Base-by-base conservation (phyloP, 352 stramenopile species). In the Pythium guiyangense region DNA sequence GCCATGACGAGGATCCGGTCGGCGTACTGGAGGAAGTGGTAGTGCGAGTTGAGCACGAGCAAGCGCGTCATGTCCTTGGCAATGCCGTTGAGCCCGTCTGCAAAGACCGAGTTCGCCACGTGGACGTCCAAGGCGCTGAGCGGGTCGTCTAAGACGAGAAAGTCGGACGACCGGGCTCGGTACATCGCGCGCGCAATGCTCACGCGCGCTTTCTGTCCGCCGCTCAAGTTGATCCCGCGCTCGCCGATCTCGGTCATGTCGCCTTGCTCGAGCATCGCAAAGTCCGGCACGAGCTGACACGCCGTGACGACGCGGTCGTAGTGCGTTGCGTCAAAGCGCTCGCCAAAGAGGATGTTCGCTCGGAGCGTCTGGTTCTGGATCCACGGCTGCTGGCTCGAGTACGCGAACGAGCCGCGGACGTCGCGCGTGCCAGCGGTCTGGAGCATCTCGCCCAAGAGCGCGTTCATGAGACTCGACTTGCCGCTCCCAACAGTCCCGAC, bases 161-260 rank as follows among this genome's bases (percentile, higher is more conserved):
- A 68, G n/a, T 90, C 72, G 12, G 69, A 69, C n/a, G n/a, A n/a
- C n/a, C n/a, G n/a, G 4, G 42, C 52, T 14, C 70, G 64, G 34
- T 90, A 92, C 56, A 89, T 73, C 0, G 75, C 78, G 1, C 83
- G 71, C 1, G 79, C 79, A 1, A 93, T 57, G 14, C 59, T 63
- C 15, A 94, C 70, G 1, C 83, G 76, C 35, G 79, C 77, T 58
- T n/a, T n/a, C n/a, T n/a, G n/a, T n/a, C n/a, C n/a, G n/a, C n/a
- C n/a, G n/a, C n/a, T n/a, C n/a, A n/a, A 54, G 58, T 94, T 96
- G 54, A 96, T 88, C 5, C 88, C 88, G 4, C 80, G 66, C 43
- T 77, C 92, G 10, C 96, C 96, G 50, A 99, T 98, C 64, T 98
- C 93, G 0, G 94, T 98, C 49, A 69, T 45, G 63, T 99, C 95